A percentile compares a stretch with the other conserved stretches of the same genome.
These are phyloP conservation scores for Kernera saxatilis DNA, from an alignment of 345 rosid genomes.

Conservation along the genomic window DNA sequence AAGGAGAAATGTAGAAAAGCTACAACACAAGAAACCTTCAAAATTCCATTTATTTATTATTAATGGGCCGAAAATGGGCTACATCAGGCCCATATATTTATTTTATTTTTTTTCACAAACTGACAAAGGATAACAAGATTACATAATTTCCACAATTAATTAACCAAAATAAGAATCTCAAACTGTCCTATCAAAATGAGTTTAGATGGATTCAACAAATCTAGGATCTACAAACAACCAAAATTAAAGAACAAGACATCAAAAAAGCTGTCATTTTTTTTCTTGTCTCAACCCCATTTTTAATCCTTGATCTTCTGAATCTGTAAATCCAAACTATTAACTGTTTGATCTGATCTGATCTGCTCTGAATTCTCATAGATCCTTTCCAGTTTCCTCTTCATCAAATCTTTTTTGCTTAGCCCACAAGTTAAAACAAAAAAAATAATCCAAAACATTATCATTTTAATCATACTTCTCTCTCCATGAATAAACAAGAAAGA, in stretches of 20 bases:
- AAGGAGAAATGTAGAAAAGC: neutral
- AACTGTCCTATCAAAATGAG: conserved; percentile 1
- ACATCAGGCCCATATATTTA: neutral
- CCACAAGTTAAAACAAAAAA: conserved; percentile 1
- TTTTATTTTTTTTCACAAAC: neutral
- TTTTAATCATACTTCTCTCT: conserved; percentile 82
- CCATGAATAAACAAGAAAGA: conserved; percentile 85
- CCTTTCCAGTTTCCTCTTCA: neutral
- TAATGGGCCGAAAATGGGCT: neutral
- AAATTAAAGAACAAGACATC: neutral
- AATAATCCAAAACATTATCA: neutral
- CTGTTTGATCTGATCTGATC: conserved; percentile 4
- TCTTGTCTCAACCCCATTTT: neutral
- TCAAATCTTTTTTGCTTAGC: conserved; percentile 13
- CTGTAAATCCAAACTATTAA: conserved; percentile 3
- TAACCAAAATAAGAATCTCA: neutral
- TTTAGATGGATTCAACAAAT: conserved; percentile 1
- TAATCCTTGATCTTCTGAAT: conserved; percentile 9
- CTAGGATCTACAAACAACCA: neutral
- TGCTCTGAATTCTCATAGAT: neutral
- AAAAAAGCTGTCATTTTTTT: neutral
- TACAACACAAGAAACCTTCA: neutral
- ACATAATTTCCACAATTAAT: neutral
- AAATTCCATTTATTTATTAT: neutral
- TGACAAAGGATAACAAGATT: neutral